Percentiles rank a stretch among this genome's conserved stretches.
These are phyloP conservation scores for Taxillus chinensis DNA, from an alignment of 164 flowering plant genomes.

Conservation along the genomic window DNA sequence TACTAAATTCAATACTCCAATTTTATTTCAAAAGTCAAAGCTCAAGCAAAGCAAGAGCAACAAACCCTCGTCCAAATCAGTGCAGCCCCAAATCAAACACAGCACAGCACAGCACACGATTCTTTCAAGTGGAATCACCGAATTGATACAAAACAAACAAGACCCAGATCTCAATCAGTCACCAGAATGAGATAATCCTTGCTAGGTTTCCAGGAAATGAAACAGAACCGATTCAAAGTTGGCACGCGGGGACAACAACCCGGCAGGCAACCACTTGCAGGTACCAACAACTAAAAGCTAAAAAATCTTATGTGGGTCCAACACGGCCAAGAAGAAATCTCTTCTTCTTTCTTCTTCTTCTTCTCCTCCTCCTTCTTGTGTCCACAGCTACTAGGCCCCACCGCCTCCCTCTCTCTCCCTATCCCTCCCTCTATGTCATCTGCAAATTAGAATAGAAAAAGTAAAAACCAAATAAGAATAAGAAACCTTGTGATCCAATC, in stretches of 20 bases:
- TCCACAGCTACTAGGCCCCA: conserved; percentile 17
- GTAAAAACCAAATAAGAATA: neutral
- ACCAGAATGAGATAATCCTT: neutral
- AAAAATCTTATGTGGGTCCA: too few species aligned
- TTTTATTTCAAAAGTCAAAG: conserved; percentile 10
- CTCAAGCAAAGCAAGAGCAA: neutral
- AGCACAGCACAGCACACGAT: neutral
- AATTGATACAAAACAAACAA: conserved; percentile 3
- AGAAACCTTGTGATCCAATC: conserved; percentile 44
- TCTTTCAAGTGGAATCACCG: neutral
- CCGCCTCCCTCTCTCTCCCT: conserved; percentile 1
- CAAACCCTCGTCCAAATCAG: conserved; percentile 4
- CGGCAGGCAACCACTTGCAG: neutral
- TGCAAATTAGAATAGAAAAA: conserved; percentile 12
- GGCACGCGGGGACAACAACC: conserved; percentile 4
- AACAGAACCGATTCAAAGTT: conserved; percentile 13
- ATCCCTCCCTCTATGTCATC: conserved; percentile 5
- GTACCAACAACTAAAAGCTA: too few species aligned
- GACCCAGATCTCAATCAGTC: conserved; percentile 7
- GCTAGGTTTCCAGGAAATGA: conserved; percentile 3
- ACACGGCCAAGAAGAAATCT: conserved; percentile 14
- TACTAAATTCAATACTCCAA: conserved; percentile 5
- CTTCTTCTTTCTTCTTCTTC: conserved; percentile 20
- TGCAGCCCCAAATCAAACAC: conserved; percentile 5
- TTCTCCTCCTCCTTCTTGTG: conserved; percentile 10